Evolutionary conservation across 345 rosid species (phyloP).

Genomic region (Arabis hirsuta): DNA sequence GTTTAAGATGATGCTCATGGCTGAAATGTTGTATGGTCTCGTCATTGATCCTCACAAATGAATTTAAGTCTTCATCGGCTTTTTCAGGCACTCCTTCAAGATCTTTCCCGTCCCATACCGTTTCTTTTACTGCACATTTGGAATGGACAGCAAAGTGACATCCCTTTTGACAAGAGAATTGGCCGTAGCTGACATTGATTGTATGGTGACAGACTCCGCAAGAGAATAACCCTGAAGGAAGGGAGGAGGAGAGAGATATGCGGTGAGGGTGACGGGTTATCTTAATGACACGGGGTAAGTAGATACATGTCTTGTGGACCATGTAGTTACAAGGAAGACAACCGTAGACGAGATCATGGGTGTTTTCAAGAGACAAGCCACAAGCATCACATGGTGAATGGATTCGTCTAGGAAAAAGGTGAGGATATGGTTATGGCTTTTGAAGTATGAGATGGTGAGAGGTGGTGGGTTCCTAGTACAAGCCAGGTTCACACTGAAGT

Average conservation of each 20-base stretch:
- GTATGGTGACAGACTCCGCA: not conserved
- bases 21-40: not conserved
- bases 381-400: not conserved
- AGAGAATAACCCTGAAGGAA: not conserved
- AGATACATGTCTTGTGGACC: not conserved
- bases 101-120: not conserved
- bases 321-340: not conserved
- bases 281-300: conserved; percentile 8
- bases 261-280: conserved; percentile 17
- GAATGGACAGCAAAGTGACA: conserved; percentile 4
- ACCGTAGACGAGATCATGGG: not conserved
- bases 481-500: not conserved
- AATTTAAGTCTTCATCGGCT: not conserved
- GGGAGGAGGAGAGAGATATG: not conserved
- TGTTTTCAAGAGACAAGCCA: not conserved
- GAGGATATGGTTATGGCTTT: not conserved
- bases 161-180: not conserved
- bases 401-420: not conserved
- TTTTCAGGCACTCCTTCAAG: conserved; percentile 2
- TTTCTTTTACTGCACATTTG: not conserved
- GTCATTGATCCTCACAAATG: not conserved
- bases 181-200: not conserved
- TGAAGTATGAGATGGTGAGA: not conserved
- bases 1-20: not conserved
- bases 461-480: not conserved